Evolutionary conservation across 2,329 filamentous ascomycete species (phyloP).

Genomic region (Aspergillus aculeatus): DNA sequence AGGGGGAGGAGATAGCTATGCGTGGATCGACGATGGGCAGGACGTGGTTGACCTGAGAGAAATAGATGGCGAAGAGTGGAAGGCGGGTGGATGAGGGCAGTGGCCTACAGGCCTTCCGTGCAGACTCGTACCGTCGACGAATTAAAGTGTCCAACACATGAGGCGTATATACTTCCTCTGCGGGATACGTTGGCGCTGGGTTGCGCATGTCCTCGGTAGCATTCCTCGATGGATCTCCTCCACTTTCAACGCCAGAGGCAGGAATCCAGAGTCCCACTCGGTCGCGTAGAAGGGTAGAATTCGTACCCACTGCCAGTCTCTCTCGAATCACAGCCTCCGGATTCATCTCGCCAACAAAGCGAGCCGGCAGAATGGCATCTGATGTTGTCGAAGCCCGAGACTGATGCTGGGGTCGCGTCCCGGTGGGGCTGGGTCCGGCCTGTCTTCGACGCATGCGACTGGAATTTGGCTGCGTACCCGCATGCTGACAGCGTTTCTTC

Average conservation of each 20-base stretch:
- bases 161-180: not conserved
- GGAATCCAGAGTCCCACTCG: constrained; percentile 36
- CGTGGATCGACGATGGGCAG: constrained; percentile 37
- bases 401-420: not conserved
- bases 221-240: not conserved
- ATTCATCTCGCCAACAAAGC: constrained; percentile 44
- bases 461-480: constrained; percentile 13
- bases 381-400: not conserved
- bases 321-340: constrained; percentile 41
- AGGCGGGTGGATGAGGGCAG: constrained; percentile 35
- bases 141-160: not conserved
- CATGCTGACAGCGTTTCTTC: constrained; percentile 37
- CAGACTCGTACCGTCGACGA: constrained; percentile 24
- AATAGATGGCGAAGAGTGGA: constrained; percentile 35
- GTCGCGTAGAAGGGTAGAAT: constrained; percentile 26
- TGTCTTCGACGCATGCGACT: not conserved
- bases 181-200: constrained; percentile 4
- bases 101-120: constrained; percentile 27
- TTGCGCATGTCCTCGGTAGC: constrained; percentile 12
- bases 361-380: constrained; percentile 17
- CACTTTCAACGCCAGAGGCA: constrained; percentile 12
- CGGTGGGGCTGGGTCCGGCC: not conserved
- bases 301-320: constrained; percentile 23
- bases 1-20: constrained; percentile 31
- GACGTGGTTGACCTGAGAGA: constrained; percentile 39